Evolutionary conservation across 164 flowering plant species (phyloP).

Genomic region (Stephania cephalantha): DNA sequence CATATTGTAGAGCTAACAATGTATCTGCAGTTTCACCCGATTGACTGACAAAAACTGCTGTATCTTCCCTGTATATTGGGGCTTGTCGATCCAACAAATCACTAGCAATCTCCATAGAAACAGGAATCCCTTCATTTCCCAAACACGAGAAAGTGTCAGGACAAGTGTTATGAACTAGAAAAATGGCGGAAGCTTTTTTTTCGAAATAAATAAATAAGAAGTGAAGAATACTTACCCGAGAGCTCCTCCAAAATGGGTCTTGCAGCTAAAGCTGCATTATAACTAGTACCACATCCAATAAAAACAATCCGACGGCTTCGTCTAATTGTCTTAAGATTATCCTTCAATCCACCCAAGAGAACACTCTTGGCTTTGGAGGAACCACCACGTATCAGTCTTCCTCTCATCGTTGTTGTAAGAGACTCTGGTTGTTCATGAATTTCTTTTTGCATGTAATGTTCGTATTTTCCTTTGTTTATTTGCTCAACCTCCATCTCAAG

Average conservation of each 20-base stretch:
- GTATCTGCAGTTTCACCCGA: slow-evolving; percentile 99
- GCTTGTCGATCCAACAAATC: slow-evolving; percentile 93
- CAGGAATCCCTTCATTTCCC: slow-evolving; percentile 60
- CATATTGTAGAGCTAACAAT: slow-evolving; percentile 75
- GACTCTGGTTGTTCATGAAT: slow-evolving; percentile 98
- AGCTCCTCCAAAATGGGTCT: slow-evolving; percentile 90
- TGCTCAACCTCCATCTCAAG: slow-evolving; percentile 99
- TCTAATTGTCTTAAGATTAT: slow-evolving; percentile 89
- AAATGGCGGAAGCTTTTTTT: neutral
- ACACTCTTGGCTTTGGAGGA: slow-evolving; percentile 74
- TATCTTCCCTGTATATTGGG: slow-evolving; percentile 95
- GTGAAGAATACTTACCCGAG: slow-evolving; percentile 34
- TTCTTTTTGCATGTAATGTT: slow-evolving; percentile 98
- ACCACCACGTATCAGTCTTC: slow-evolving; percentile 85
- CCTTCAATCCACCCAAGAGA: slow-evolving; percentile 91
- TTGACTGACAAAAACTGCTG: slow-evolving; percentile 95
- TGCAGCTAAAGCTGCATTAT: slow-evolving; percentile 94
- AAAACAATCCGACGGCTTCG: slow-evolving; percentile 88
- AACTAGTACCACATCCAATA: slow-evolving; percentile 98
- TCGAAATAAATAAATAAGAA: neutral
- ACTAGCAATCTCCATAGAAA: slow-evolving; percentile 95
- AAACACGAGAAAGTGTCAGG: neutral
- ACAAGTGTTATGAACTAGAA: neutral
- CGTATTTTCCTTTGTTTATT: slow-evolving; percentile 89
- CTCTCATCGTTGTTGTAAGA: slow-evolving; percentile 90